Percentiles rank a stretch among this genome's conserved stretches.
Evolutionary conservation across 1,284 basidiomycete genomes (phyloP).

Genomic region (Volvariella surrecta): DNA sequence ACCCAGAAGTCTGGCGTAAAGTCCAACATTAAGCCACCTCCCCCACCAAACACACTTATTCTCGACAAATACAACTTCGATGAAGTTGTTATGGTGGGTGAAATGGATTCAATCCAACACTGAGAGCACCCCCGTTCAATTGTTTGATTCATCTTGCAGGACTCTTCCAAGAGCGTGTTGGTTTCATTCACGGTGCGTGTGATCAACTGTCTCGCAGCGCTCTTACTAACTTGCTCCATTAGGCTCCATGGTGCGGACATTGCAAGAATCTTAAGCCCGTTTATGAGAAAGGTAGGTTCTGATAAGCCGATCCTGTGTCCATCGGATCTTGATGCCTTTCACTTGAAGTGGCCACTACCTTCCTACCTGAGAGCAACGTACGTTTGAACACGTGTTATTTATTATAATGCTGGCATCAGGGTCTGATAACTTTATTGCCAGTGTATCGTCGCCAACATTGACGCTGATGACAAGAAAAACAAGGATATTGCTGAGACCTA

Average conservation of each 20-base stretch:
- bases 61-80: constrained; percentile 73
- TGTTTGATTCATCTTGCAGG: constrained; percentile 27
- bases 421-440: constrained; percentile 20
- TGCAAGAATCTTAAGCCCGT: constrained; percentile 84
- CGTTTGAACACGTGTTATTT: constrained; percentile 17
- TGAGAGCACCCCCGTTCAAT: constrained; percentile 4
- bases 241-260: constrained; percentile 84
- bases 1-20: constrained; percentile 72
- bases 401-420: background rate
- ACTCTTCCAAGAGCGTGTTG: constrained; percentile 76
- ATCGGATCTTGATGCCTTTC: constrained; percentile 5
- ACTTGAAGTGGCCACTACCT: constrained; percentile 63
- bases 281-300: constrained; percentile 58
- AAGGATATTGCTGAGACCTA: constrained; percentile 68
- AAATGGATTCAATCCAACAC: too few relatives aligned
- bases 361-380: constrained; percentile 71
- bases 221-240: constrained; percentile 8
- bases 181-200: constrained; percentile 77
- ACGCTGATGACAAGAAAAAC: constrained; percentile 84
- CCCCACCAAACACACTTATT: constrained; percentile 65
- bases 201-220: background rate
- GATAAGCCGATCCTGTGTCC: constrained; percentile 13
- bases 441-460: constrained; percentile 86
- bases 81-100: constrained; percentile 57
- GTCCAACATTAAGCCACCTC: constrained; percentile 79